These are phyloP conservation scores for Mesotaenium endlicherianum DNA, from an alignment of 139 green algal species.

Conservation along the genomic window DNA sequence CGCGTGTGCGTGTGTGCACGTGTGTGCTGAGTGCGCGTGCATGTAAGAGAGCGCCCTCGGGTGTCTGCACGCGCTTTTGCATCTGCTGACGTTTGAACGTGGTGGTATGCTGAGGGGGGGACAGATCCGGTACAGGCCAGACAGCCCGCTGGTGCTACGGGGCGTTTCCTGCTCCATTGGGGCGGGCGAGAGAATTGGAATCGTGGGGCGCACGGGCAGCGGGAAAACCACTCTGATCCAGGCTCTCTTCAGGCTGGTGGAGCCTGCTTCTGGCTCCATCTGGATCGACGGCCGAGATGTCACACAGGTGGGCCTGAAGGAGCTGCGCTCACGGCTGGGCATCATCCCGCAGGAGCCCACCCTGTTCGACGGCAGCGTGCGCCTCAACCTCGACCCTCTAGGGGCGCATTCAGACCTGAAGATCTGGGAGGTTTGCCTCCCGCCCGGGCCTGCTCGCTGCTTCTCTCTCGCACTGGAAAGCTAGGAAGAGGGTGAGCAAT, in stretches of 20 bases:
- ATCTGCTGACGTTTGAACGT: neutral
- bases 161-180: conserved; percentile 38
- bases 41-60: neutral
- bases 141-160: conserved; percentile 73
- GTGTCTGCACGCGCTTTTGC: neutral
- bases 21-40: neutral
- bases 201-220: conserved; percentile 70
- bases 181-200: conserved; percentile 67
- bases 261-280: conserved; percentile 65
- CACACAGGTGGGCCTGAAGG: conserved; percentile 65
- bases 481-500: neutral
- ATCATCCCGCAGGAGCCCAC: conserved; percentile 87
- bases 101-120: neutral
- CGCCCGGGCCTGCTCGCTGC: neutral
- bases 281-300: conserved; percentile 86
- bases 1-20: too few species aligned
- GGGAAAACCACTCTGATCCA: conserved; percentile 64
- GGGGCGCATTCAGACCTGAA: conserved; percentile 60
- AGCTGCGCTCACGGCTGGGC: conserved; percentile 65
- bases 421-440: conserved; percentile 61
- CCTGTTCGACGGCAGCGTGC: conserved; percentile 86
- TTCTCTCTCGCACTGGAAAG: neutral
- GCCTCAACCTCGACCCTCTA: conserved; percentile 92
- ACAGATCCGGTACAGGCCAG: conserved; percentile 65
- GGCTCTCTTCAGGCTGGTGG: conserved; percentile 72